These are phyloP conservation scores for Phytophthora ramorum DNA, from an alignment of 352 stramenopile species.

Conservation along the genomic window DNA sequence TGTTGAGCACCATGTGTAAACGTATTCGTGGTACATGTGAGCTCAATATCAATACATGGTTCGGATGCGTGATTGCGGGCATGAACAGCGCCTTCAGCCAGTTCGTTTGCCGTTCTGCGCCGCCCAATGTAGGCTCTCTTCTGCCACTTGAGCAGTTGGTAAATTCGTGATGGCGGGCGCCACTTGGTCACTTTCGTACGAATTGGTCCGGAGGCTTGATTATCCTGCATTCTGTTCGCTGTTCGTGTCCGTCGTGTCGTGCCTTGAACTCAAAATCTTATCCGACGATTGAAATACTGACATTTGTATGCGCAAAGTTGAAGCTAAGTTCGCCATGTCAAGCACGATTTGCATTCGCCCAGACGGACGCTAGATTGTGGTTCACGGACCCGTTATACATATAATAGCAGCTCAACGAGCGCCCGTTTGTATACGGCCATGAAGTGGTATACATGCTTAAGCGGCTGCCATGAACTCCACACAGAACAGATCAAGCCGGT, in stretches of 20 bases:
- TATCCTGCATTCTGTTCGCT: not conserved
- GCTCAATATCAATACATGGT: not conserved
- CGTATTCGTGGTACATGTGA: not conserved
- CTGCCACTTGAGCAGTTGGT: not conserved
- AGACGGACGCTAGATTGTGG: not conserved
- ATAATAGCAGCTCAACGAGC: not conserved
- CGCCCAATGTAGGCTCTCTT: not conserved
- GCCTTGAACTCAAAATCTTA: not conserved
- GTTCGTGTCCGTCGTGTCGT: no score
- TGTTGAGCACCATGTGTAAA: not conserved
- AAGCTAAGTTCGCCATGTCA: not conserved
- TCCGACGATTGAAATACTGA: not conserved
- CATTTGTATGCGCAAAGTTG: not conserved
- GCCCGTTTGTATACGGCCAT: not conserved
- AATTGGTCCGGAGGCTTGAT: no score
- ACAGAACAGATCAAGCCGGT: not conserved
- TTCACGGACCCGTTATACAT: not conserved
- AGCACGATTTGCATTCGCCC: not conserved
- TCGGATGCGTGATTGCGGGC: not conserved
- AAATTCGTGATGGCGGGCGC: not conserved
- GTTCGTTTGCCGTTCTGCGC: not conserved
- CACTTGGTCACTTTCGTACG: not conserved
- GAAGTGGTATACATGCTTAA: not conserved
- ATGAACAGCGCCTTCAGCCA: no score
- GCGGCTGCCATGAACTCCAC: not conserved